phyloP scores from a whole-genome alignment of 2,329 filamentous ascomycete genomes.

The Pseudocercospora vitis region DNA sequence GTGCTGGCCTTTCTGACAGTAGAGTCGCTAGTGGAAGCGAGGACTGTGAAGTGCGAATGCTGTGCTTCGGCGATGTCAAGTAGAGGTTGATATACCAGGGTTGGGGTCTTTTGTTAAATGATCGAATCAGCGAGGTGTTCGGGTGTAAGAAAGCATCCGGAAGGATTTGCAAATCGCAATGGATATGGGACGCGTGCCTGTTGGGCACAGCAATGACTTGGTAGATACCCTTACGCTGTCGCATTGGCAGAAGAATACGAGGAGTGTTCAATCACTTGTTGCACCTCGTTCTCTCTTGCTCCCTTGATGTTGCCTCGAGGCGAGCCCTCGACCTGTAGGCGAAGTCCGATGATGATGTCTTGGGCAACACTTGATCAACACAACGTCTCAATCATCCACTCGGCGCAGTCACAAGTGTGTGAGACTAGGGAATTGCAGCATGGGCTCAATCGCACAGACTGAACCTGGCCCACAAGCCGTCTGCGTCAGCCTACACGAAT shows the following conservation, averaged over 20 bases:
- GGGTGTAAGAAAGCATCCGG: background rate
- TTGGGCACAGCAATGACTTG: background rate
- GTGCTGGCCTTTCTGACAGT: conserved; percentile 85
- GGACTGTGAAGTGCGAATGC: conserved; percentile 82
- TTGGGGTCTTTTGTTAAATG: background rate
- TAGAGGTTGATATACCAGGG: background rate
- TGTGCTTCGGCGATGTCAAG: conserved; percentile 35
- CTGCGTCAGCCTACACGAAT: conserved; percentile 48
- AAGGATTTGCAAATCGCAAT: background rate
- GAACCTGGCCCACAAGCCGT: conserved; percentile 38
- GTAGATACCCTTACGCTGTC: conserved; percentile 10
- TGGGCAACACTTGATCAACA: background rate
- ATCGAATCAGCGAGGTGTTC: conserved; percentile 10
- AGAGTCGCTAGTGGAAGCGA: conserved; percentile 89
- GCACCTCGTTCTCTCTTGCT: background rate
- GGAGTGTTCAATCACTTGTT: too few relatives aligned
- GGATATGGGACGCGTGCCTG: background rate
- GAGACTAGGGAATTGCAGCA: background rate
- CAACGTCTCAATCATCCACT: background rate
- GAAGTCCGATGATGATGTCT: background rate
- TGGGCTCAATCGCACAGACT: conserved; percentile 18
- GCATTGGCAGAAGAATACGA: too few relatives aligned
- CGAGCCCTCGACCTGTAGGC: background rate
- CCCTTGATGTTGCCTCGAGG: background rate
- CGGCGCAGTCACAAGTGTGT: background rate